Evolutionary conservation across 2,329 filamentous ascomycete species (phyloP).

Genomic region (Trichophyton schoenleinii): DNA sequence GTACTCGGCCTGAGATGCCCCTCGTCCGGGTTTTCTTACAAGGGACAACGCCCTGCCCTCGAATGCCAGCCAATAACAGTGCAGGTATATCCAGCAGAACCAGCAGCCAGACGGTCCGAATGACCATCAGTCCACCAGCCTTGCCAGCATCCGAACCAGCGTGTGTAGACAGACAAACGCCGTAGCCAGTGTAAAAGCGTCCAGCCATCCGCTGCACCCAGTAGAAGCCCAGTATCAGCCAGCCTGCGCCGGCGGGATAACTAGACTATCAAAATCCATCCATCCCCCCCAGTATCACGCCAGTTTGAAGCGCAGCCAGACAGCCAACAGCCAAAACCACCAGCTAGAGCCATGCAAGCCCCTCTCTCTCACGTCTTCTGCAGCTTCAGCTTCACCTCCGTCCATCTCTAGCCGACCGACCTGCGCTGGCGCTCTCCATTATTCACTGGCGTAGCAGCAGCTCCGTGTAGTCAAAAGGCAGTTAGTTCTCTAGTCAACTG

Average conservation of each 20-base stretch:
- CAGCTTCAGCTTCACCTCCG: too few relatives aligned
- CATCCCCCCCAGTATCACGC: too few relatives aligned
- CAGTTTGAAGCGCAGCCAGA: too few relatives aligned
- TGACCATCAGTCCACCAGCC: background rate
- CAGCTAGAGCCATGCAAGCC: too few relatives aligned
- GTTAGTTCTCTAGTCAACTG: too few relatives aligned
- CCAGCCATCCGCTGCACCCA: background rate
- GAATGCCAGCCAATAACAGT: background rate
- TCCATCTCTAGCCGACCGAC: too few relatives aligned
- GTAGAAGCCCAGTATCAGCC: background rate
- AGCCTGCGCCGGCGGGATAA: background rate
- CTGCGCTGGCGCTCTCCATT: too few relatives aligned
- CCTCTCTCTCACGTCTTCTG: background rate
- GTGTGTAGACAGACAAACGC: background rate
- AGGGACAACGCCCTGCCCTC: background rate
- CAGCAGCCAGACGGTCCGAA: background rate
- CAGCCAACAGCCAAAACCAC: too few relatives aligned
- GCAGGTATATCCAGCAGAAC: background rate
- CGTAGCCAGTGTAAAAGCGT: background rate
- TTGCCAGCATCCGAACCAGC: background rate
- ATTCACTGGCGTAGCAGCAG: too few relatives aligned
- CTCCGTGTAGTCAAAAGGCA: too few relatives aligned
- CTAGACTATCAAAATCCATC: background rate
- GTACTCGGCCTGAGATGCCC: background rate
- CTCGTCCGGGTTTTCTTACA: background rate